Evolutionary conservation across 208 protist genomes (phyloP), one percentile per base, ranked within the genome.

Genomic region (Leishmania amazonensis): DNA sequence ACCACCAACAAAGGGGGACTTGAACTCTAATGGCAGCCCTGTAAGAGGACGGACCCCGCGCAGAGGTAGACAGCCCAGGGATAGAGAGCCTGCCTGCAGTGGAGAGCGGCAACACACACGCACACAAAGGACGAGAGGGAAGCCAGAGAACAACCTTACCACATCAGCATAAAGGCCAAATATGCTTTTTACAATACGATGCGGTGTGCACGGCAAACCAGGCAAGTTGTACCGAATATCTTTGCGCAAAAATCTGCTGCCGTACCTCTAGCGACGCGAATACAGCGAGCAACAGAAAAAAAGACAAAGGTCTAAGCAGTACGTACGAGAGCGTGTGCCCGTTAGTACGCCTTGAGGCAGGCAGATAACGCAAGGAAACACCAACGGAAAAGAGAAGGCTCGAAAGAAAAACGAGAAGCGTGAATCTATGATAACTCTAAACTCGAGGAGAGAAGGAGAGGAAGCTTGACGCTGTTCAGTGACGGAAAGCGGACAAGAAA

Each of bases 21-120:
- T 6, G 11, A 15, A 31, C 28, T 6, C 28, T 64, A 28, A 64
- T 64, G 58, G 28, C 19, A 28, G 35, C 3, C 45, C 13, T 73
- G 24, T 78, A 79, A n/a, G 51, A 45, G 40, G 40, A 45, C 45
- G 40, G 7, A 75, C 45, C 9, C 38, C 19, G 67, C 64, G 38
- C 51, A 68, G 65, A 40, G 53, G 17, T 11, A 67, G 53, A 60
- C 5, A 24, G 71, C 75, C 73, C 68, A 68, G n/a, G 35, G 58
- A 35, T 84, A 85, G 38, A 75, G 60, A 78, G 78, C 51, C 31
- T 83, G 73, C 42, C 6, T 28, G 73, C 24, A 76, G 24, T 38
- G 71, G 13, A 40, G n/a, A 81, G 21, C 47, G 19, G 51, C 15
- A 28, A 51, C 45, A 45, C 40, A 60, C 45, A 57, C 45, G 28